Base-by-base conservation (phyloP, 106 monocot species). In the Amphibolis antarctica region DNA sequence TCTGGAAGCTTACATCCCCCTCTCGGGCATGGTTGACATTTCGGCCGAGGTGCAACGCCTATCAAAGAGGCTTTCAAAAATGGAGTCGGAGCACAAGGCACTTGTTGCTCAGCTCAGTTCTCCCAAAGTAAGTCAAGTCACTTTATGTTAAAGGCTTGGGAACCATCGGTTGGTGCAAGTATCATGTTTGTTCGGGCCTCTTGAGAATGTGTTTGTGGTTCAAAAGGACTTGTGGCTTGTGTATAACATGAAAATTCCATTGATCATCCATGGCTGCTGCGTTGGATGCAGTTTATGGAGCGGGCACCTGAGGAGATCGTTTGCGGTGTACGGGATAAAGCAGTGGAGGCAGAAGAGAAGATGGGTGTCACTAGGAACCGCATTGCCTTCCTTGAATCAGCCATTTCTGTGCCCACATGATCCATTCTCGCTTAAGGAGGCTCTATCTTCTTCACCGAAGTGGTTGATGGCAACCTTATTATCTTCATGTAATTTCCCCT, bases 11-110 rank as follows among this genome's bases (percentile, higher is more conserved):
- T 90, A 90, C 75, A 86, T 96, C 27, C 96, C 96, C 54, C 79
- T 96, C 49, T 80, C 82, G 29, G 96, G 86, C 49, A 89, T 96
- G 89, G 86, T 96, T 28, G 96, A 96, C 75, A 80, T 96, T 57
- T 86, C 84, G 20, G 77, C 76, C 12, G 96, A 96, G 78, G 61
- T 85, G 25, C 81, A 80, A 49, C 84, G 96, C 18, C 82, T 96
- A 12, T 79, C 86, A 1, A 96, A 86, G 62, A 86, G 86, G 28
- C 81, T 96, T 71, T 60, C 82, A 10, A 96, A 96, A 67, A 96
- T 90, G 89, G 90, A 96, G 69, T 72, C 84, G 64, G 96, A 96
- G 73, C 80, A 90, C 74, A 78, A 84, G 56, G 73, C 82, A 47
- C 89, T 96, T 47, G 29, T 90, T 60, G 67, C 89, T 66, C 89